Base-by-base conservation (phyloP, 176 grass and related monocot genomes). In the Alopecurus myosuroides region DNA sequence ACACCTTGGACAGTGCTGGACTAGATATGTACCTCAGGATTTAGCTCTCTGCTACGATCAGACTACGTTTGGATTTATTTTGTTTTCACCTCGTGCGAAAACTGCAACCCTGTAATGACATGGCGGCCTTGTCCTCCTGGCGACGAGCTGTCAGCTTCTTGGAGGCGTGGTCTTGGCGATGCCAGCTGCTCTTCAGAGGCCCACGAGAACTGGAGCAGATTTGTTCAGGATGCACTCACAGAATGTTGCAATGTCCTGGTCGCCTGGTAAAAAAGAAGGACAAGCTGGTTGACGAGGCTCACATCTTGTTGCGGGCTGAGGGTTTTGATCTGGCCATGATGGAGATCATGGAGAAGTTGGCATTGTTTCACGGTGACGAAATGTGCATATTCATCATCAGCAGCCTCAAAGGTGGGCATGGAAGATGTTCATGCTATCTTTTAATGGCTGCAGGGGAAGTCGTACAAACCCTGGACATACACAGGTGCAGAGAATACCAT, bases 391-490 rank as follows among this genome's bases (percentile, higher is more conserved):
- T 74, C 35, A 1, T 70, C 57, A n/a, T 61, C 60, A 31, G 30
- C 36, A 6, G 7, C 51, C 51, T 81, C 36, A 7, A 17, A 1
- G 11, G 26, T 1, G 15, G 11, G 2, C 42, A 12, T 15, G 1
- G 70, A 76, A n/a, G 81, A 89, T 74, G 76, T 85, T 37, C 26
- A 36, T 76, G 11, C 8, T 30, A 85, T 84, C 23, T 68, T 81
- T 55, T 85, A 76, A 13, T 85, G 87, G 87, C 56, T 89, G 82
- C 82, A 89, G 58, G 85, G 67, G 77, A 85, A 17, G 58, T n/a
- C 76, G 3, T 58, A 15, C 58, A 76, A 55, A 82, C 77, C 77
- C 48, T 22, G 37, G 36, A 89, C 82, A 5, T 80, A 80, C 46
- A 81, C 39, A 40, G 39, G n/a, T n/a, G n/a, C n/a, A n/a, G n/a